phyloP scores from a whole-genome alignment of 1,139 yeast genomes.

The Suhomyces guaymorum region DNA sequence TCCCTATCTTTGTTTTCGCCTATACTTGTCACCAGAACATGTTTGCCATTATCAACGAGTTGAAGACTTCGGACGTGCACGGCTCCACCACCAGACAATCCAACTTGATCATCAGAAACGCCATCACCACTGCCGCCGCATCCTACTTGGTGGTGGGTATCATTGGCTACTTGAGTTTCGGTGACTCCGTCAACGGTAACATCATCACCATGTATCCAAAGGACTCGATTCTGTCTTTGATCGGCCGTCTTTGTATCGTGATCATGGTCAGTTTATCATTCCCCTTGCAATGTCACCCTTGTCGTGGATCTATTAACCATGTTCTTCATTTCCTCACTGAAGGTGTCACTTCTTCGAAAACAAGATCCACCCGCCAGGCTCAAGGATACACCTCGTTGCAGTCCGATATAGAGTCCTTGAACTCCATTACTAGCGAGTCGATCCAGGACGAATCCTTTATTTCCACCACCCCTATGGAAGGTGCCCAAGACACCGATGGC shows the following conservation, averaged over 20 bases:
- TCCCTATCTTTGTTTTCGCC: conserved; percentile 92
- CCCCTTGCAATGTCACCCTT: conserved; percentile 79
- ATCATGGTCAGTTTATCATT: conserved; percentile 67
- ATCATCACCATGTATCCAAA: conserved; percentile 71
- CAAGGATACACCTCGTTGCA: conserved; percentile 19
- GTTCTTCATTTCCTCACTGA: conserved; percentile 54
- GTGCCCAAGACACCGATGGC: conserved; percentile 52
- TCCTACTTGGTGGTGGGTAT: conserved; percentile 73
- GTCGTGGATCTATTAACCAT: conserved; percentile 71
- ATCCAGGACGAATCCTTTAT: conserved; percentile 39
- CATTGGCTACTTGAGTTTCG: conserved; percentile 85
- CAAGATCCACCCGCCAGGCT: conserved; percentile 9
- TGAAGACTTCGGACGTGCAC: conserved; percentile 26
- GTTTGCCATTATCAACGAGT: conserved; percentile 86
- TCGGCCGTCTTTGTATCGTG: conserved; percentile 72
- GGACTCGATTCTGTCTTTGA: conserved; percentile 54
- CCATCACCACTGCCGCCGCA: conserved; percentile 62
- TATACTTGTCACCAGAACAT: conserved; percentile 94
- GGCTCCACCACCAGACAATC: conserved; percentile 57
- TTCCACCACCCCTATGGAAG: conserved; percentile 52
- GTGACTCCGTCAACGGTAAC: conserved; percentile 67
- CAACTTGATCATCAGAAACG: conserved; percentile 53
- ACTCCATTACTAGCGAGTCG: conserved; percentile 19
- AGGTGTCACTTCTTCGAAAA: conserved; percentile 23
- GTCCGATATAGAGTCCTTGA: conserved; percentile 20